A percentile compares a stretch with the other conserved stretches of the same genome.
Evolutionary conservation across 495 filamentous ascomycete genomes (phyloP).

Genomic region (Aspergillus haitiensis): DNA sequence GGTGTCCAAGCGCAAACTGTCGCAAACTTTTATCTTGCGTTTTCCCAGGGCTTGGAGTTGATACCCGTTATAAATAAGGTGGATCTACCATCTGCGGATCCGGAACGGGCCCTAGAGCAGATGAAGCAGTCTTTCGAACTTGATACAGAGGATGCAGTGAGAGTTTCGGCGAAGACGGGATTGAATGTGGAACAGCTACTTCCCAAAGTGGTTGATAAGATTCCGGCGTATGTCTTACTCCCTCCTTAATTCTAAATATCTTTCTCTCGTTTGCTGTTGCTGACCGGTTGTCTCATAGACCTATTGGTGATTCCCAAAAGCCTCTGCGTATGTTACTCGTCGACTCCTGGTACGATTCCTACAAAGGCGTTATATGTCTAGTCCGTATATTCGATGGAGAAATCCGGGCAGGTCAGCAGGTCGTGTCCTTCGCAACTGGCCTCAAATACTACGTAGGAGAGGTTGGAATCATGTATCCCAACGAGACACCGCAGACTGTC

Average conservation of each 20-base stretch:
- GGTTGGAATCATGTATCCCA: conserved; percentile 94
- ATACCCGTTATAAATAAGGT: conserved; percentile 97
- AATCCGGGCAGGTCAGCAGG: conserved; percentile 75
- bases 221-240: conserved; percentile 60
- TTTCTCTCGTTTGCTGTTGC: conserved; percentile 20
- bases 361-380: conserved; percentile 88
- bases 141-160: conserved; percentile 74
- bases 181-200: conserved; percentile 77
- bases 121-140: conserved; percentile 83
- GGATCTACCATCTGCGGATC: conserved; percentile 84
- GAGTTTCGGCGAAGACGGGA: conserved; percentile 93
- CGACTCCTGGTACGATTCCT: conserved; percentile 97
- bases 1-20: conserved; percentile 94
- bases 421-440: conserved; percentile 82
- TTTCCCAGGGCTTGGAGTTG: conserved; percentile 81
- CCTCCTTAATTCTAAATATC: background rate
- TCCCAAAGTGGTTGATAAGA: conserved; percentile 78
- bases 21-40: conserved; percentile 96
- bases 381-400: conserved; percentile 90
- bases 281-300: conserved; percentile 38
- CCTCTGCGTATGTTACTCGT: conserved; percentile 85
- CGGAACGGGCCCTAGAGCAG: conserved; percentile 80
- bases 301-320: conserved; percentile 66
- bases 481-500: conserved; percentile 75
- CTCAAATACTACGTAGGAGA: conserved; percentile 90